Percentiles rank a stretch among this genome's conserved stretches.
Conservation (phyloP, 768 basidiomycete genomes). For the Mycena polygramma region DNA sequence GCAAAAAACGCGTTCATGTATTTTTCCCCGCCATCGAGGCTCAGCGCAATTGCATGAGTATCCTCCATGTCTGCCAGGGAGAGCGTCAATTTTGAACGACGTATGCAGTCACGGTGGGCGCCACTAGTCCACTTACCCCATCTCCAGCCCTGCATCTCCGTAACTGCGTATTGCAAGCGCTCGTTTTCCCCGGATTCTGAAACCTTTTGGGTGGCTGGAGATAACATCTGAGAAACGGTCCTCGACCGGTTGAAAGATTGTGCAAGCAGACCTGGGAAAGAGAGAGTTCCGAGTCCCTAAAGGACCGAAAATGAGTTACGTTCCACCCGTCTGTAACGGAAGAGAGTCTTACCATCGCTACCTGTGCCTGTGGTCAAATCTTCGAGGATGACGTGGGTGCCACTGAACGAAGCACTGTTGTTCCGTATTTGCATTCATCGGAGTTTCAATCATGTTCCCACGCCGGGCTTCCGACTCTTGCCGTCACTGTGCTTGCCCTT, state of each 20-base stretch:
- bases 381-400: no score
- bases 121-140: constrained; percentile 77
- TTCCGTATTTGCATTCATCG: no score
- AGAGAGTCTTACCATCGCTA: constrained; percentile 31
- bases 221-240: constrained; percentile 31
- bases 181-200: constrained; percentile 80
- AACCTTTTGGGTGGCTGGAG: constrained; percentile 83
- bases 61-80: constrained; percentile 92
- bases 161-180: constrained; percentile 80
- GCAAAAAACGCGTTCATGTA: constrained; percentile 88
- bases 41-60: constrained; percentile 83
- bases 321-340: constrained; percentile 13
- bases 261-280: constrained; percentile 73
- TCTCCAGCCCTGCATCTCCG: constrained; percentile 99
- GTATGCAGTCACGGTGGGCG: constrained; percentile 18
- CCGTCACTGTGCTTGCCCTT: no score
- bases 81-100: constrained; percentile 38
- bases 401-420: no score
- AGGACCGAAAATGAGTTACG: constrained; percentile 35
- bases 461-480: no score
- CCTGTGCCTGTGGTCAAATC: constrained; percentile 27
- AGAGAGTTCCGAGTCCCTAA: constrained; percentile 91
- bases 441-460: no score
- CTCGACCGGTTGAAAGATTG: constrained; percentile 12
- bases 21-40: constrained; percentile 67